Evolutionary conservation across 2,329 filamentous ascomycete species (phyloP).

Genomic region (Fusarium mundagurra): DNA sequence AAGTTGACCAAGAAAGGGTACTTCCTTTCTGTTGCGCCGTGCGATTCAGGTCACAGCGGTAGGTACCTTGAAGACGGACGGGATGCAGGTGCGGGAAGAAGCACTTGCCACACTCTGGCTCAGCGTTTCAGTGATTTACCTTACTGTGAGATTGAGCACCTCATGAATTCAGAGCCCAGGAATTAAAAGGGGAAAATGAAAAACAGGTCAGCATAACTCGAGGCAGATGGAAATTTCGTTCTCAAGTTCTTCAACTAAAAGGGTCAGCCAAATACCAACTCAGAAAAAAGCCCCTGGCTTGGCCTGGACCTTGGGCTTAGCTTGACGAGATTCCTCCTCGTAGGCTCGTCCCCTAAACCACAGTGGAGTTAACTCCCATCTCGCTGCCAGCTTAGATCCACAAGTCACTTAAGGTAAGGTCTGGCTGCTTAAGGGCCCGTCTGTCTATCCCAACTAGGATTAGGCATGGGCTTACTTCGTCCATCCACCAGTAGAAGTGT

Average conservation of each 20-base stretch:
- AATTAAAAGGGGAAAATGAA: not conserved
- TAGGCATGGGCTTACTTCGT: constrained; percentile 20
- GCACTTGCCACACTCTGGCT: constrained; percentile 30
- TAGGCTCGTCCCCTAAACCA: constrained; percentile 30
- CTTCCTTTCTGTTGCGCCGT: constrained; percentile 35
- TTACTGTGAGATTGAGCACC: not conserved
- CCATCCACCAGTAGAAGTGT: constrained; percentile 37
- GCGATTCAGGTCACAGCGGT: constrained; percentile 38
- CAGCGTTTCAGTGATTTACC: constrained; percentile 9
- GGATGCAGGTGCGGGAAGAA: constrained; percentile 25
- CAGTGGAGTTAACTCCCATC: constrained; percentile 32
- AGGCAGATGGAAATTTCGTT: constrained; percentile 1
- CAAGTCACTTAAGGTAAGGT: constrained; percentile 29
- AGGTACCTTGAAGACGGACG: not conserved
- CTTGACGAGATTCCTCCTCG: constrained; percentile 12
- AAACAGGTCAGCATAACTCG: not conserved
- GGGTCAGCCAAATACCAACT: constrained; percentile 6
- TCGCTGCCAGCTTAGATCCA: constrained; percentile 28
- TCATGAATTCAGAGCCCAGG: not conserved
- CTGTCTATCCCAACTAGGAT: constrained; percentile 25
- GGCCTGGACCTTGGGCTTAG: constrained; percentile 7
- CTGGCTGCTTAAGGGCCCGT: not conserved
- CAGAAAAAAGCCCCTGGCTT: constrained; percentile 20
- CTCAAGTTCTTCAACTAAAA: not conserved
- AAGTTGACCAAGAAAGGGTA: constrained; percentile 19